Conservation (phyloP, 768 basidiomycete genomes). For the Collybia mongolica region DNA sequence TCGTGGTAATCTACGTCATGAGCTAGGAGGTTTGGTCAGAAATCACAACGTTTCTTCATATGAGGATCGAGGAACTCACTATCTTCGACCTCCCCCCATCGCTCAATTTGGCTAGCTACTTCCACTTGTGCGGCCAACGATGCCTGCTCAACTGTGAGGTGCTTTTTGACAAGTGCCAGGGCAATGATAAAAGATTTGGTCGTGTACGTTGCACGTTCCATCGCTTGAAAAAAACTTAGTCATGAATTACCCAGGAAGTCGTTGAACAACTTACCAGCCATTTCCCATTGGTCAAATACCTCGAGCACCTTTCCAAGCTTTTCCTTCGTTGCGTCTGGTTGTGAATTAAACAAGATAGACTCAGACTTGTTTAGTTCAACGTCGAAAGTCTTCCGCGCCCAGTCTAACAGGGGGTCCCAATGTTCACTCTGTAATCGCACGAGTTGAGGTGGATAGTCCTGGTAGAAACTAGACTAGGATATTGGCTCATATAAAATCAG, state of each 20-base stretch:
- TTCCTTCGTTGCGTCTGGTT: constrained; percentile 65
- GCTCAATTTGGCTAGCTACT: constrained; percentile 92
- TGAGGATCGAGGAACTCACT: constrained; percentile 55
- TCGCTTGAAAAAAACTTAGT: constrained; percentile 46
- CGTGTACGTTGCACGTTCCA: constrained; percentile 88
- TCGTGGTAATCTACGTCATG: constrained; percentile 99
- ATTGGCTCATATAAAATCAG: not conserved
- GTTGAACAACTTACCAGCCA: constrained; percentile 66
- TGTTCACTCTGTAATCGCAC: constrained; percentile 76
- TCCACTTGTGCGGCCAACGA: constrained; percentile 86
- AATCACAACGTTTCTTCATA: constrained; percentile 8
- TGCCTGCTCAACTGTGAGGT: constrained; percentile 80
- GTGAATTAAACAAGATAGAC: constrained; percentile 68
- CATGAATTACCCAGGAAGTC: not conserved
- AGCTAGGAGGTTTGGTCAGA: constrained; percentile 45
- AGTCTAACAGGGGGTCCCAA: constrained; percentile 87
- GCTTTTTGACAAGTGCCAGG: constrained; percentile 77
- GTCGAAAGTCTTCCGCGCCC: constrained; percentile 67
- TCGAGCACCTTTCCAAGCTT: constrained; percentile 58
- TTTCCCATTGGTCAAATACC: constrained; percentile 76
- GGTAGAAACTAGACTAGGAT: constrained; percentile 64
- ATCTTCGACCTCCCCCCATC: constrained; percentile 99
- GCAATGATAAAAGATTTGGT: constrained; percentile 91
- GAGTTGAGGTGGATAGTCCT: constrained; percentile 72
- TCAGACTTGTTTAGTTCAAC: constrained; percentile 68